Evolutionary conservation across 176 grass and related monocot genomes (phyloP).

Genomic region (Hsuehochloa calcarea): DNA sequence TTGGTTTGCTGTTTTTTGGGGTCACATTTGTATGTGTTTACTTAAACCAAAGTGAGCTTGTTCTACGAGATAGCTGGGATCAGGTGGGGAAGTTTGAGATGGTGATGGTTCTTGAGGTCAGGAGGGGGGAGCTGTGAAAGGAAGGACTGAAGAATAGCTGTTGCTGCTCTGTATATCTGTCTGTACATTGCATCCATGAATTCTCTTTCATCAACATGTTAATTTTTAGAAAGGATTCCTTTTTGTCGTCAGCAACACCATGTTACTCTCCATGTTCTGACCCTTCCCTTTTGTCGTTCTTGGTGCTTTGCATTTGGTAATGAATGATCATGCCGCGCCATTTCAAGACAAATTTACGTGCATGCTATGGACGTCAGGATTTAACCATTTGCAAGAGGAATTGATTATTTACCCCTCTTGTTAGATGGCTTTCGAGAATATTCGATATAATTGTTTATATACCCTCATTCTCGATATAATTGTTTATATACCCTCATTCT

Average conservation of each 20-base stretch:
- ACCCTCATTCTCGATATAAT: too few species aligned
- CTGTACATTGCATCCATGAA: slow-evolving; percentile 72
- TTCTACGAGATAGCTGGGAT: slow-evolving; percentile 41
- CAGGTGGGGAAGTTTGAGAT: slow-evolving; percentile 25
- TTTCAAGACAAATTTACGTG: slow-evolving; percentile 11
- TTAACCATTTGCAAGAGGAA: neutral
- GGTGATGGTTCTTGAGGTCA: slow-evolving; percentile 43
- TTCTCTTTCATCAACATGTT: slow-evolving; percentile 40
- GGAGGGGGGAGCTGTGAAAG: neutral
- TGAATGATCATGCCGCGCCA: neutral
- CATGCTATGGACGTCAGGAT: neutral
- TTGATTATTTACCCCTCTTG: too few species aligned
- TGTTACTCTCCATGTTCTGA: slow-evolving; percentile 36
- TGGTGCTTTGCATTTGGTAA: neutral
- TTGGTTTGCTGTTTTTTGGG: slow-evolving; percentile 63
- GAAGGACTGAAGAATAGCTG: slow-evolving; percentile 24
- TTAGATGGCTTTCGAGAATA: too few species aligned
- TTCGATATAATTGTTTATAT: too few species aligned
- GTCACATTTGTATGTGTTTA: slow-evolving; percentile 56
- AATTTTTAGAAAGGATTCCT: slow-evolving; percentile 9
- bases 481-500: too few species aligned
- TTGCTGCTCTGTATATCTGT: slow-evolving; percentile 58
- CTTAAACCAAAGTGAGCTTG: slow-evolving; percentile 43
- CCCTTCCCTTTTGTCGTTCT: slow-evolving; percentile 29
- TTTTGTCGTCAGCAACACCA: slow-evolving; percentile 24